Evolutionary conservation across 2,329 filamentous ascomycete species (phyloP).

Genomic region (Beauveria bassiana): DNA sequence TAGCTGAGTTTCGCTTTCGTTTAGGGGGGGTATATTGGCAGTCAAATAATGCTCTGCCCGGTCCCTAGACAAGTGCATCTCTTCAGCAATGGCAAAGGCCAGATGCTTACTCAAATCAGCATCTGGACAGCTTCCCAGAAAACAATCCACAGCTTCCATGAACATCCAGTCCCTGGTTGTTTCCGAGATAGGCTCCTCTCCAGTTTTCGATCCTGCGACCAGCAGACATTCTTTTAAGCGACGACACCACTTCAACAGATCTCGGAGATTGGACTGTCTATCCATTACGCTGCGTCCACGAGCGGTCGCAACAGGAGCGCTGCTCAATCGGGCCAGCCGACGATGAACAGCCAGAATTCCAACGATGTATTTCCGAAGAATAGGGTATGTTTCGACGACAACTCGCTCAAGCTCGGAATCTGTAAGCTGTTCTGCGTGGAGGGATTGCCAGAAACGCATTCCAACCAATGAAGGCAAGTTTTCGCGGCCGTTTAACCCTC

Average conservation of each 20-base stretch:
- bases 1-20: slow-evolving; percentile 50
- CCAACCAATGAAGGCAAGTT: slow-evolving; percentile 71
- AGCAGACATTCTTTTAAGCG: slow-evolving; percentile 62
- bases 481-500: slow-evolving; percentile 58
- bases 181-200: slow-evolving; percentile 65
- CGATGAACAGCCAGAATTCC: slow-evolving; percentile 54
- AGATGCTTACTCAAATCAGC: slow-evolving; percentile 51
- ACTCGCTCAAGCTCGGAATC: slow-evolving; percentile 67
- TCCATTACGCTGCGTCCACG: slow-evolving; percentile 36
- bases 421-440: slow-evolving; percentile 60
- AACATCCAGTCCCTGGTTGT: slow-evolving; percentile 75
- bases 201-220: slow-evolving; percentile 53
- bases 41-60: slow-evolving; percentile 69
- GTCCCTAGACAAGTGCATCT: slow-evolving; percentile 79
- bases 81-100: slow-evolving; percentile 67
- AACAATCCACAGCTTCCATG: slow-evolving; percentile 87
- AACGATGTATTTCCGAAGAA: slow-evolving; percentile 54
- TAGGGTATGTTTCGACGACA: slow-evolving; percentile 61
- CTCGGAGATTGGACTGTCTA: slow-evolving; percentile 59
- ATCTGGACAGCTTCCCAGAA: slow-evolving; percentile 72
- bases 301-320: slow-evolving; percentile 30
- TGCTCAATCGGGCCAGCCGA: slow-evolving; percentile 42
- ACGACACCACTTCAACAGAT: slow-evolving; percentile 86
- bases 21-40: slow-evolving; percentile 63
- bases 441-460: slow-evolving; percentile 73